Percentiles rank a stretch among this genome's conserved stretches.
phyloP scores from a whole-genome alignment of 225 moss, liverwort and hornwort genomes.

The Sphagnum contortum region DNA sequence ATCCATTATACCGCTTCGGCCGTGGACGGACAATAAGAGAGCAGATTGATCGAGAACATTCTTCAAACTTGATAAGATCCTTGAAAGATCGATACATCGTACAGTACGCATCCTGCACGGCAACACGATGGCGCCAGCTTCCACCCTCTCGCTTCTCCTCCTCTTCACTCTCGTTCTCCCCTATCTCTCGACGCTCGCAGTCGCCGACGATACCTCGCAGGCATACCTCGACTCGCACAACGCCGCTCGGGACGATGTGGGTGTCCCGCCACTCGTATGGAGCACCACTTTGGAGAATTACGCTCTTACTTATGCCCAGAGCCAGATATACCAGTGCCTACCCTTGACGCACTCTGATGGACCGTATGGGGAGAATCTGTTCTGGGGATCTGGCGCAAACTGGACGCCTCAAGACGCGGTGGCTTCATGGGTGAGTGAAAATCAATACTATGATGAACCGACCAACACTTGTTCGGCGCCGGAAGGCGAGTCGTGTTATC shows the following conservation, averaged over 20 bases:
- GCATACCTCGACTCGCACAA: not conserved
- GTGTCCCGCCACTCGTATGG: not conserved
- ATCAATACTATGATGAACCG: not conserved
- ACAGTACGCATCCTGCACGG: too few species aligned
- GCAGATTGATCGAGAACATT: too few species aligned
- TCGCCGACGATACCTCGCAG: not conserved
- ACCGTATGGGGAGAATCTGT: constrained; percentile 4
- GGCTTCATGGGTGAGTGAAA: constrained; percentile 1
- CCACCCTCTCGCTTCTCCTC: too few species aligned
- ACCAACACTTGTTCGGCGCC: not conserved
- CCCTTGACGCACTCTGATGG: constrained; percentile 1
- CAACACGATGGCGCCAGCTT: too few species aligned
- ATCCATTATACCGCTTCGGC: too few species aligned
- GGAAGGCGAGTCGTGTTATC: not conserved
- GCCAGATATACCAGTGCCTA: not conserved
- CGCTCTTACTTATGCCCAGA: not conserved
- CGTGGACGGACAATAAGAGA: too few species aligned
- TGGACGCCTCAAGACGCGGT: not conserved
- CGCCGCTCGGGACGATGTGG: not conserved
- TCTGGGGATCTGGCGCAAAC: not conserved
- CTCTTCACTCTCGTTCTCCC: too few species aligned
- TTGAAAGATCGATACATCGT: too few species aligned
- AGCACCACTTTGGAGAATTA: not conserved
- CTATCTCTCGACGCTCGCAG: too few species aligned
- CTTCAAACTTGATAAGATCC: too few species aligned